A percentile compares a stretch with the other conserved stretches of the same genome.
Conservation (phyloP, 1,139 yeast species). For the Yamadazyma friedrichii region DNA sequence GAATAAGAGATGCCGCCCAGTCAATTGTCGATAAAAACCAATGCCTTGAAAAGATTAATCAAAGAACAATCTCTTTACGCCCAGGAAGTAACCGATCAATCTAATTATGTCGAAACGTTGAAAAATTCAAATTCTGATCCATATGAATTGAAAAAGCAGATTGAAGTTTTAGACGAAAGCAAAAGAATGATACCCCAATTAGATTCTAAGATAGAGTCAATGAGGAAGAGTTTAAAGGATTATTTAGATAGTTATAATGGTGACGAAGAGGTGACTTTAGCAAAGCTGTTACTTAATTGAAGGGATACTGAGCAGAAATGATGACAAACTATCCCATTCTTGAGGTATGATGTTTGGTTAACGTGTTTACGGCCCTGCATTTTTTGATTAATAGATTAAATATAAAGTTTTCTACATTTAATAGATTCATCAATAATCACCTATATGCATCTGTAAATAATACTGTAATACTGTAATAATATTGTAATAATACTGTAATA, state of each 20-base stretch:
- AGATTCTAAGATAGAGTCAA: conserved; percentile 48
- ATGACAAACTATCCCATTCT: no score
- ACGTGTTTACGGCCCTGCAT: no score
- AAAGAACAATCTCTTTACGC: conserved; percentile 70
- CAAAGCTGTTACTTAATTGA: conserved; percentile 27
- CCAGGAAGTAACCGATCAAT: conserved; percentile 64
- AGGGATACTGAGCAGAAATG: no score
- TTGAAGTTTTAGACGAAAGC: conserved; percentile 67
- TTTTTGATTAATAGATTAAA: no score
- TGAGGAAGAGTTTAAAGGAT: conserved; percentile 42
- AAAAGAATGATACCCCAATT: conserved; percentile 67
- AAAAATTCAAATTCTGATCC: conserved; percentile 52
- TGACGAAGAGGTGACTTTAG: conserved; percentile 46
- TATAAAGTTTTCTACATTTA: no score
- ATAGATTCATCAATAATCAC: no score
- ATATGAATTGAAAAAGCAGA: conserved; percentile 67
- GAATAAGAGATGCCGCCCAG: conserved; percentile 63
- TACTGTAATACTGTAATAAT: no score
- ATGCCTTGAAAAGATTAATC: conserved; percentile 68
- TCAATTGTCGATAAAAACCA: conserved; percentile 69
- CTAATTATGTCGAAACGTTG: conserved; percentile 44
- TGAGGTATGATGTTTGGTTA: no score
- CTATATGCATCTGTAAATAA: no score
- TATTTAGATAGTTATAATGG: conserved; percentile 36
- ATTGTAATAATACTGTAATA: no score